Evolutionary conservation across 768 basidiomycete genomes (phyloP).

Genomic region (Lepiota brunneoincarnata): DNA sequence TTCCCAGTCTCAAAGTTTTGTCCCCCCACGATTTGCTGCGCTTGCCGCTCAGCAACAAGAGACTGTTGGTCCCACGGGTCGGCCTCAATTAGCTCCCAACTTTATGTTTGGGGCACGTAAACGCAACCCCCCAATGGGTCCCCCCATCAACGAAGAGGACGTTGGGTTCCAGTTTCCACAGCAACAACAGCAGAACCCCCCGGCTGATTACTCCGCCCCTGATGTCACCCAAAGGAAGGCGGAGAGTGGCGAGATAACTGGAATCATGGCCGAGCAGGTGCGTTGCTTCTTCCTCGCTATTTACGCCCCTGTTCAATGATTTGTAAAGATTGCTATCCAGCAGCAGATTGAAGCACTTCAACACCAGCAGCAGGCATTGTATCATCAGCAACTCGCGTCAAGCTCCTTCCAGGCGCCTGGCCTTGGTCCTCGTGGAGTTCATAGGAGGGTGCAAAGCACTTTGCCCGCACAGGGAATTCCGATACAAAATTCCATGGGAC

Average conservation of each 20-base stretch:
- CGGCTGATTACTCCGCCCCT: conserved; percentile 22
- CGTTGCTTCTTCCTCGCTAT: conserved; percentile 25
- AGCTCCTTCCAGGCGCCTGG: conserved; percentile 81
- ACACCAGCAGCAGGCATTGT: conserved; percentile 86
- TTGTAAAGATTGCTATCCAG: conserved; percentile 78
- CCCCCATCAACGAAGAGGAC: conserved; percentile 80
- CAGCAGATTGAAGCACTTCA: conserved; percentile 88
- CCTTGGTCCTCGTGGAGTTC: conserved; percentile 60
- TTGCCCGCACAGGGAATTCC: conserved; percentile 45
- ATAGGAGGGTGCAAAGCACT: conserved; percentile 87
- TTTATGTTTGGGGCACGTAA: conserved; percentile 87
- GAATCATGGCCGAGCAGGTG: conserved; percentile 97
- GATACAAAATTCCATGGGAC: conserved; percentile 63
- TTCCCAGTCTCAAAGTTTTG: conserved; percentile 80
- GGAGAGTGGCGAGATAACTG: conserved; percentile 75
- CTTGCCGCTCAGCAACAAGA: conserved; percentile 75
- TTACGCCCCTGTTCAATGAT: not conserved
- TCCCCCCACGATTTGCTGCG: conserved; percentile 86
- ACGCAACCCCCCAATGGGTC: conserved; percentile 56
- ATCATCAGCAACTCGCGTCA: conserved; percentile 87
- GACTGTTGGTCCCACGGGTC: conserved; percentile 65
- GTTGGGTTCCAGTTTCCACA: conserved; percentile 82
- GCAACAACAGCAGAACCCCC: conserved; percentile 39
- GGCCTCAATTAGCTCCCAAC: conserved; percentile 86
- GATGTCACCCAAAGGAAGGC: conserved; percentile 50